A percentile compares a stretch with the other conserved stretches of the same genome.
Conservation (phyloP, 1,139 yeast species). For the Yamadazyma trypodendri region DNA sequence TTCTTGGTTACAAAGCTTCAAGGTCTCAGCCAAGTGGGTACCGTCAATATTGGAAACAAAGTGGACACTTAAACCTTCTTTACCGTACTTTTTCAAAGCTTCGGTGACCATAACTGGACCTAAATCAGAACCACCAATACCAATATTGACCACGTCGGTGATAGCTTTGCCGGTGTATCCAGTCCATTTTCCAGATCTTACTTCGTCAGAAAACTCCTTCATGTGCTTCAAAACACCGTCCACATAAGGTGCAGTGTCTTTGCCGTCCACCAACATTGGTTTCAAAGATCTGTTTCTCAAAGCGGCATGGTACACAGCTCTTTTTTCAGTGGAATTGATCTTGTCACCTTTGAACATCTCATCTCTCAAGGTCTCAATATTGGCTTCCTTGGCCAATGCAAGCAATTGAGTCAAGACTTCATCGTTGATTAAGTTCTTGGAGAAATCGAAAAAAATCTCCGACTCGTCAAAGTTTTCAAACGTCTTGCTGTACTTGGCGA, state of each 20-base stretch:
- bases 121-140: constrained; percentile 98
- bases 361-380: constrained; percentile 83
- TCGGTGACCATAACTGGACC: constrained; percentile 99
- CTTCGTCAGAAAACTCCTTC: constrained; percentile 87
- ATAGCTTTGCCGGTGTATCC: constrained; percentile 95
- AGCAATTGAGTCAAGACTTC: constrained; percentile 67
- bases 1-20: constrained; percentile 77
- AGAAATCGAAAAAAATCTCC: constrained; percentile 87
- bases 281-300: constrained; percentile 86
- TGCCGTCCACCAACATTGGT: constrained; percentile 81
- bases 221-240: constrained; percentile 89
- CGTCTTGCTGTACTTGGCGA: constrained; percentile 69
- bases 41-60: constrained; percentile 98
- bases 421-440: constrained; percentile 89
- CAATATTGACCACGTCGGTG: constrained; percentile 93
- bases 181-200: constrained; percentile 92
- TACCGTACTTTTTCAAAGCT: constrained; percentile 87
- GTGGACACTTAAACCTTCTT: constrained; percentile 75
- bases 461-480: constrained; percentile 84
- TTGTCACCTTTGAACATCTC: constrained; percentile 90
- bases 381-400: constrained; percentile 85
- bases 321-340: constrained; percentile 91
- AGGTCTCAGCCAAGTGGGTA: constrained; percentile 90
- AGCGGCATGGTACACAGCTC: constrained; percentile 97
- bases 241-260: constrained; percentile 86